Conservation (phyloP, 768 basidiomycete genomes). For the Panus rudis region DNA sequence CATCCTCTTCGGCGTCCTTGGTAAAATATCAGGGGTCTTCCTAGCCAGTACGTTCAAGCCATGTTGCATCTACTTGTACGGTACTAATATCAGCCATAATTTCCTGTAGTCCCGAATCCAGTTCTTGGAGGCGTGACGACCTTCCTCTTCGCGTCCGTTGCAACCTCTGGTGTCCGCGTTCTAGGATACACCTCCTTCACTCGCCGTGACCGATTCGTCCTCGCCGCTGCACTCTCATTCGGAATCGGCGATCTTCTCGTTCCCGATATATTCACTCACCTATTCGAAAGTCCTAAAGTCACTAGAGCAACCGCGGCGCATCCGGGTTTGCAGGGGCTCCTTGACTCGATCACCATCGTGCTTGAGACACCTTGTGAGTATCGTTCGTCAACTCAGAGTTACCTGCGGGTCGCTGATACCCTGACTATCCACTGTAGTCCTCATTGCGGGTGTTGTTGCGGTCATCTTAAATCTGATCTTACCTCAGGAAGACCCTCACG, state of each 20-base stretch:
- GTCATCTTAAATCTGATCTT: slow-evolving; percentile 40
- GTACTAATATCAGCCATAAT: background rate
- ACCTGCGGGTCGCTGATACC: slow-evolving; percentile 1
- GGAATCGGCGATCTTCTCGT: slow-evolving; percentile 69
- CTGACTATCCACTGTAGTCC: slow-evolving; percentile 22
- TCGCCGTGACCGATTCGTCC: slow-evolving; percentile 61
- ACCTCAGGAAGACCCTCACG: slow-evolving; percentile 25
- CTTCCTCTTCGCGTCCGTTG: slow-evolving; percentile 76
- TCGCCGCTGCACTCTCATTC: slow-evolving; percentile 61
- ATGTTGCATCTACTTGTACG: background rate
- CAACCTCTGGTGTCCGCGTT: slow-evolving; percentile 64
- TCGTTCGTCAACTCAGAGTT: background rate
- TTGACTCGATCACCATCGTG: slow-evolving; percentile 74
- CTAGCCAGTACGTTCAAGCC: slow-evolving; percentile 47
- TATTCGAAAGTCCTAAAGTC: slow-evolving; percentile 61
- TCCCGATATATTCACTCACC: slow-evolving; percentile 54
- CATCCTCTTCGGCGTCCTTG: slow-evolving; percentile 72
- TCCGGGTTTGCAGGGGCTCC: slow-evolving; percentile 56
- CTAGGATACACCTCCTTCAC: slow-evolving; percentile 53
- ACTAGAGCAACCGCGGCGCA: slow-evolving; percentile 39
- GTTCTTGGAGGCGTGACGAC: slow-evolving; percentile 84
- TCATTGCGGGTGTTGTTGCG: slow-evolving; percentile 36
- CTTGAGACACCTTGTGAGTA: slow-evolving; percentile 74
- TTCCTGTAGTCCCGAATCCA: slow-evolving; percentile 54
- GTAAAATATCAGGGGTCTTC: slow-evolving; percentile 80